Evolutionary conservation across 2,329 filamentous ascomycete genomes (phyloP), one percentile per base, ranked within the genome.

Genomic region (Claviceps spartinae): DNA sequence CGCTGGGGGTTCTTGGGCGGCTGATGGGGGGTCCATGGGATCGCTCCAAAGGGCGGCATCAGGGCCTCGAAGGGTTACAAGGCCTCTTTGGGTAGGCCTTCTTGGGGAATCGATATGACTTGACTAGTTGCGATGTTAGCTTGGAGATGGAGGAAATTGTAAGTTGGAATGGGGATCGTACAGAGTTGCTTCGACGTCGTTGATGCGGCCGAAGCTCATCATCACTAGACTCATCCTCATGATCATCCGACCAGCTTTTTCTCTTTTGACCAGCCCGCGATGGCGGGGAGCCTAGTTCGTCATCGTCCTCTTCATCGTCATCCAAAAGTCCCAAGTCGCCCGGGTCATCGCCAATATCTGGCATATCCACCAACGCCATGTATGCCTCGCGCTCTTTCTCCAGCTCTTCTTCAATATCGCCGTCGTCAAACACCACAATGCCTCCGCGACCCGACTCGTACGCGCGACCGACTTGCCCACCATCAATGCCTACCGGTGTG

Each of bases 371-470:
- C 49, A 97, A 71, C n/a, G 85, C 84, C 57, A 86, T 79, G 63
- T 94, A 97, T 41, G 93, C 90, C 54, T 88, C 82, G 59, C 81
- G 78, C 67, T 97, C 89, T 1, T 72, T 71, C 13, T 67, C 69
- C 37, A 98, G 71, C 37, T 90, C 86, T 58, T 91, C 86, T 58
- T 91, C 86, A 49, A 98, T 90, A 65, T 98, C 93, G 1, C 91
- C 93, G 63, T 97, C 93, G 62, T 97, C 93, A 65, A 93, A 95
- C 2, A 96, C 89, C 55, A 98, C 80, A 43, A 98, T 86, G 0
- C 93, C 93, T 18, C 91, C 91, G 62, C 78, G 85, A 34, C 88
- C 86, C 5, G 86, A 81, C 57, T 79, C 83, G 64, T 94, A 96
- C 0, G 76, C 71, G 14, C 80, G 77, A 26, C 79, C 75, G 49